Conservation (phyloP, 2,329 filamentous ascomycete genomes). For the Hypoxylon sp. region DNA sequence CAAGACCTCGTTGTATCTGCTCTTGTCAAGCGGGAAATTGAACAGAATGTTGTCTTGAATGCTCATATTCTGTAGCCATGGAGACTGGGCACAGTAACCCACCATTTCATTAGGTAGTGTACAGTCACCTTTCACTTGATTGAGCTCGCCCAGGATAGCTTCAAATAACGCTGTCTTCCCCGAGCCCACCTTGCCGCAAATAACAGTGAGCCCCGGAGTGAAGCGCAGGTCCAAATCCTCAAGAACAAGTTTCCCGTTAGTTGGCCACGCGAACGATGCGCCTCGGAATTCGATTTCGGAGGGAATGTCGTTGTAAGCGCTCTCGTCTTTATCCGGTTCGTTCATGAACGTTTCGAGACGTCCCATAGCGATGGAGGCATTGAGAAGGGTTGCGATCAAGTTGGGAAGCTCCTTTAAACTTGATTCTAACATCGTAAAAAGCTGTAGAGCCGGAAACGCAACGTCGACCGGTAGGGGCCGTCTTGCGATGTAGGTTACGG, state of each 20-base stretch:
- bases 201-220: conserved; percentile 62
- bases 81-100: conserved; percentile 69
- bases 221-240: conserved; percentile 61
- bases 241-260: conserved; percentile 66
- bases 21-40: conserved; percentile 65
- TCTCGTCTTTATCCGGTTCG: conserved; percentile 79
- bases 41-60: conserved; percentile 75
- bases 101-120: conserved; percentile 62
- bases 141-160: conserved; percentile 72
- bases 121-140: conserved; percentile 68
- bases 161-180: conserved; percentile 72
- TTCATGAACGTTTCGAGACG: conserved; percentile 89
- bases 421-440: conserved; percentile 80
- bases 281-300: conserved; percentile 66
- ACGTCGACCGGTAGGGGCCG: conserved; percentile 79
- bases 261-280: conserved; percentile 85
- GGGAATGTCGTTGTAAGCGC: conserved; percentile 52
- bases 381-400: conserved; percentile 80
- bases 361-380: conserved; percentile 83
- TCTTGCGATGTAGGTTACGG: conserved; percentile 79
- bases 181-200: conserved; percentile 70
- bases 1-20: conserved; percentile 69
- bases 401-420: conserved; percentile 80
- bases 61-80: conserved; percentile 74
- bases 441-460: conserved; percentile 85